Conservation (phyloP, 208 protist species). For the Wallacemonas sp. region DNA sequence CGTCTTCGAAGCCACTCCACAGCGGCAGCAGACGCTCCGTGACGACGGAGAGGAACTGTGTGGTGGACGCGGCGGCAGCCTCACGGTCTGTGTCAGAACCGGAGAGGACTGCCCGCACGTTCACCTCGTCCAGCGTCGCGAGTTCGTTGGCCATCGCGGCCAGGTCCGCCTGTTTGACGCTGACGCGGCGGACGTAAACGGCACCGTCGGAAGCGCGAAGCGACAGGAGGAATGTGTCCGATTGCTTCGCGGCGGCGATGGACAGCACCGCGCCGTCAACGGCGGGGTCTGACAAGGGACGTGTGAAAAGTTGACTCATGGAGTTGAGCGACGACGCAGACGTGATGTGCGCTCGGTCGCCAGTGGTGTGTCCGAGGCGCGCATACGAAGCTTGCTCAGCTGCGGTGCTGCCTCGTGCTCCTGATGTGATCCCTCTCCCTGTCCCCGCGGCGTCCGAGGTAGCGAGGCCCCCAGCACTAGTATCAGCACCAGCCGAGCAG, state of each 20-base stretch:
- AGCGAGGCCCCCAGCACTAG: too few relatives aligned
- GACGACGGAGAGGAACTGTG: constrained; percentile 20
- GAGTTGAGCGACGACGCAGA: too few relatives aligned
- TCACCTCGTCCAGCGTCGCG: too few relatives aligned
- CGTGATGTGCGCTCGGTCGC: too few relatives aligned
- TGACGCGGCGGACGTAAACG: constrained; percentile 36
- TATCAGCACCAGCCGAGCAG: neutral
- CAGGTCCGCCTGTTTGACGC: constrained; percentile 25
- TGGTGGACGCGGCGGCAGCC: neutral
- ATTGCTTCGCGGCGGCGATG: neutral
- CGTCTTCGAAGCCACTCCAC: constrained; percentile 40
- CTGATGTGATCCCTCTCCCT: too few relatives aligned
- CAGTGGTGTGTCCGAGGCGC: too few relatives aligned
- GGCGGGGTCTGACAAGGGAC: neutral
- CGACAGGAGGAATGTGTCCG: constrained; percentile 37
- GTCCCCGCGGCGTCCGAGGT: too few relatives aligned
- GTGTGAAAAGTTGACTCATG: neutral
- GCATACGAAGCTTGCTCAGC: too few relatives aligned
- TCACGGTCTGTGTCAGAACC: constrained; percentile 14
- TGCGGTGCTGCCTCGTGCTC: too few relatives aligned
- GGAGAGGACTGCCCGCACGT: neutral
- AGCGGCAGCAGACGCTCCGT: constrained; percentile 26
- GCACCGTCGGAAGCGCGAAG: constrained; percentile 55
- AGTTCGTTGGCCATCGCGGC: constrained; percentile 13
- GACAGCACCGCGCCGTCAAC: constrained; percentile 29